phyloP scores from a whole-genome alignment of 2,329 filamentous ascomycete species.

The Pseudogymnoascus pannorum region DNA sequence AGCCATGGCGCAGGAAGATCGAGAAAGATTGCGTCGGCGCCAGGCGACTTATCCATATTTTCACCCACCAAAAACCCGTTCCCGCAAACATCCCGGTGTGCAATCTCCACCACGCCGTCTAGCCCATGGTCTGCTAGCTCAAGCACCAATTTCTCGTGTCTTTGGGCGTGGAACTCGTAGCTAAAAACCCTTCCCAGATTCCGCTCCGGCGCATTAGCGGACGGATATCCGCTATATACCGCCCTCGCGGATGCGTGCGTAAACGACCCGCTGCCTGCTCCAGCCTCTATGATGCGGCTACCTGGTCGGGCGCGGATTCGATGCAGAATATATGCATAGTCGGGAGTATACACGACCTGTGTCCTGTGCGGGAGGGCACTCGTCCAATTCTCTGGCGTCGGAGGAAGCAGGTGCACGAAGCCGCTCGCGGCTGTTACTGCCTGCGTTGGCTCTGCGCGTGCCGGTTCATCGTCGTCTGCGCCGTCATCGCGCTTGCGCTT shows the following conservation, averaged over 20 bases:
- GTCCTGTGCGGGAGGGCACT: constrained; percentile 72
- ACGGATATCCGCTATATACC: constrained; percentile 65
- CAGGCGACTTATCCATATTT: constrained; percentile 38
- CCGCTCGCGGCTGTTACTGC: constrained; percentile 53
- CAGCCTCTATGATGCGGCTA: constrained; percentile 68
- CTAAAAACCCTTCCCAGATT: constrained; percentile 66
- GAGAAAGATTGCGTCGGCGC: constrained; percentile 66
- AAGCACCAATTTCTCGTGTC: constrained; percentile 59
- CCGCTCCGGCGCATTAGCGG: constrained; percentile 29
- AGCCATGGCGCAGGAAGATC: constrained; percentile 78
- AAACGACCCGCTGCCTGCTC: constrained; percentile 76
- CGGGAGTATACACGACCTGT: constrained; percentile 80
- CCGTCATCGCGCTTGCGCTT: constrained; percentile 34
- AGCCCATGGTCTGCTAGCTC: constrained; percentile 65
- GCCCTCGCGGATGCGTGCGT: constrained; percentile 71
- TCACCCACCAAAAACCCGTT: constrained; percentile 59
- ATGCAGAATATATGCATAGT: constrained; percentile 79
- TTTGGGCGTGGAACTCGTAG: constrained; percentile 72
- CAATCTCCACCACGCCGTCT: constrained; percentile 59
- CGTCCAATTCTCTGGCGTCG: constrained; percentile 78
- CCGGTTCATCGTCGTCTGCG: constrained; percentile 30
- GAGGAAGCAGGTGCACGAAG: constrained; percentile 71
- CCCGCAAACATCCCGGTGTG: constrained; percentile 72
- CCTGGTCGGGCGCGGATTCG: constrained; percentile 68
- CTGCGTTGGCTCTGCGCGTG: constrained; percentile 35